These are phyloP conservation scores for Candida chauliodis DNA, from an alignment of 805 yeast species.

Conservation along the genomic window DNA sequence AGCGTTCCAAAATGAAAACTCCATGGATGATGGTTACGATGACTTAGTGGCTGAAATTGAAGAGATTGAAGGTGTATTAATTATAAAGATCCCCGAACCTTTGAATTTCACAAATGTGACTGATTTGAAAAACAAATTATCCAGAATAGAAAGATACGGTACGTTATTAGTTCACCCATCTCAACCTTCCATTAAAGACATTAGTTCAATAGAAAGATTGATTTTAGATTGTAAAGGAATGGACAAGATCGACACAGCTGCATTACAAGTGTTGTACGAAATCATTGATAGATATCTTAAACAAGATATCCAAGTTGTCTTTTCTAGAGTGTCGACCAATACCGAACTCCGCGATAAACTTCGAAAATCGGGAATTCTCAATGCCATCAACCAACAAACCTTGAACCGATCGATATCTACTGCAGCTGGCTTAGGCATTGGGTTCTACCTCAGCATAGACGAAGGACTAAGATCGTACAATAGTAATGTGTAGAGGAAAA, in stretches of 20 bases:
- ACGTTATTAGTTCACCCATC: constrained; percentile 76
- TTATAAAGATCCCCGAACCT: constrained; percentile 84
- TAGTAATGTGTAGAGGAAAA: constrained; percentile 5
- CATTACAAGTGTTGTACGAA: constrained; percentile 66
- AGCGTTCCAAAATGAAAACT: constrained; percentile 18
- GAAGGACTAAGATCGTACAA: constrained; percentile 53
- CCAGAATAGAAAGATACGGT: constrained; percentile 73
- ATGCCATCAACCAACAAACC: constrained; percentile 17
- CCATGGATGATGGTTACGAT: background rate
- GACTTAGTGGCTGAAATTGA: constrained; percentile 30
- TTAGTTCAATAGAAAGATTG: constrained; percentile 47
- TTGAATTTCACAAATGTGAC: constrained; percentile 82
- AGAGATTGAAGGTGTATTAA: constrained; percentile 66
- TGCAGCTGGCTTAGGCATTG: constrained; percentile 16
- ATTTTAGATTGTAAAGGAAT: constrained; percentile 79
- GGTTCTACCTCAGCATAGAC: constrained; percentile 49
- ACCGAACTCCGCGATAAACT: constrained; percentile 48
- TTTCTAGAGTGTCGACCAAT: constrained; percentile 56
- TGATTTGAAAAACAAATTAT: constrained; percentile 64
- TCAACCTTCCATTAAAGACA: constrained; percentile 47
- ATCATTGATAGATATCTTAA: constrained; percentile 51
- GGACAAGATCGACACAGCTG: constrained; percentile 76
- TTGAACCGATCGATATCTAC: background rate
- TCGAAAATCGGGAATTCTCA: constrained; percentile 50
- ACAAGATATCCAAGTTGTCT: constrained; percentile 53